phyloP scores from a whole-genome alignment of 179 eudicot species.

The Silene noctiflora region DNA sequence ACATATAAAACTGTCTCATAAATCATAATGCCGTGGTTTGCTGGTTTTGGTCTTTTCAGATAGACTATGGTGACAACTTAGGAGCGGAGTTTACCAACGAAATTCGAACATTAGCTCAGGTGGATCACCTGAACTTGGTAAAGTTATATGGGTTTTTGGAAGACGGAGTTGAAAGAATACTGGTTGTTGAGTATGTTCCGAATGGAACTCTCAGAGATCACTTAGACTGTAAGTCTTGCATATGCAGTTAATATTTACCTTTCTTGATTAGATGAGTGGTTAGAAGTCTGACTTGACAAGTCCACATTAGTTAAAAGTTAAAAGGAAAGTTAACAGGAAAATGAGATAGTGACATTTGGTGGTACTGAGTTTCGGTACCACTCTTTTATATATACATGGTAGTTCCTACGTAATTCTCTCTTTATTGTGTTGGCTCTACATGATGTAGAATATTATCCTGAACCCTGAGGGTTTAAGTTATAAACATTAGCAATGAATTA shows the following conservation, averaged over 20 bases:
- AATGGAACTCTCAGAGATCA: conserved; percentile 95
- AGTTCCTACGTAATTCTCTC: no score
- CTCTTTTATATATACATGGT: no score
- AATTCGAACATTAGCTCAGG: conserved; percentile 50
- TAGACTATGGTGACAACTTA: conserved; percentile 46
- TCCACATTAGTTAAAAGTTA: background rate
- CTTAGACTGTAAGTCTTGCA: conserved; percentile 61
- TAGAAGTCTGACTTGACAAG: background rate
- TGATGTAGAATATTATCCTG: no score
- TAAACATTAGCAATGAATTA: background rate
- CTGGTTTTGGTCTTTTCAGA: conserved; percentile 32
- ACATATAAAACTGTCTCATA: no score
- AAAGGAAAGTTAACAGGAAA: no score
- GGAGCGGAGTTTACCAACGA: conserved; percentile 69
- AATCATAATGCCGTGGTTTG: background rate
- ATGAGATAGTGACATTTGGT: no score
- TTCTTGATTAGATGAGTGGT: background rate
- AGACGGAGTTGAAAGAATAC: conserved; percentile 66
- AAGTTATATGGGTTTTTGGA: conserved; percentile 65
- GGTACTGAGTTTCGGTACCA: no score
- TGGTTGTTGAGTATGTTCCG: conserved; percentile 80
- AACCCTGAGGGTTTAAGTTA: no score
- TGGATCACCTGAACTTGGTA: conserved; percentile 79
- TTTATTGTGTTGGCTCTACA: no score
- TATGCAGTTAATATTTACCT: background rate